Base-by-base conservation (phyloP, 2,329 filamentous ascomycete species). In the Ceratocystiopsis brevicomis region DNA sequence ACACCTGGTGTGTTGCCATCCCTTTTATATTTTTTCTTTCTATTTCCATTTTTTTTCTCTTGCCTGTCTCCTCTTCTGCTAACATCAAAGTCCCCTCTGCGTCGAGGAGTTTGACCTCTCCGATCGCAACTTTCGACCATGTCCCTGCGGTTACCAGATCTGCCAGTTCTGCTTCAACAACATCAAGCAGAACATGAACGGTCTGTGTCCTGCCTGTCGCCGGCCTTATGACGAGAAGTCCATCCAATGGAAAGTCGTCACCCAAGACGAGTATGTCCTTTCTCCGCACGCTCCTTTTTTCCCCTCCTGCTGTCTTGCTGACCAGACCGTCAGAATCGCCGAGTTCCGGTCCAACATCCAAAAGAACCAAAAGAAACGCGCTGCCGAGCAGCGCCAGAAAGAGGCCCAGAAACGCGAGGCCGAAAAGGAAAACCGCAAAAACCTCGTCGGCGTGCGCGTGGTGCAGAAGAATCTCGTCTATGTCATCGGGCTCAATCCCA, bases 151-250 rank as follows among this genome's bases (percentile, higher is more conserved):
- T 48, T 98, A 98, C 57, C 88, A 95, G 87, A 88, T 98, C 59
- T 98, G 90, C 63, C 92, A 98, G 68, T 98, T 98, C 64, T 98
- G 90, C 65, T 98, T 88, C 68, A 95, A 98, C 64, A 98, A 96
- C 60, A 92, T 98, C 60, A 93, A 92, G 64, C 93, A 82, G 54
- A 95, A 95, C 54, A 86, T 94, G 73, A 96, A 95, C 58, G 87
- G 88, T 34, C 72, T 95, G 45, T 98, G 90, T 61, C 90, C 90
- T n/a, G 93, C 93, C 52, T 98, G 90, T 60, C 77, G 90, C 62
- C 74, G 90, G 59, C 81, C 85, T 6, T 98, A 98, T 60, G 86
- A 95, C 59, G 92, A 98, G 53, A 88, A 88, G 59, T 92, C 86
- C 30, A 96, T 98, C 58, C 77, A 95, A 61, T 98, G 86, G 73